These are phyloP conservation scores for Candida mattraensis DNA, from an alignment of 805 yeast species.

Conservation along the genomic window DNA sequence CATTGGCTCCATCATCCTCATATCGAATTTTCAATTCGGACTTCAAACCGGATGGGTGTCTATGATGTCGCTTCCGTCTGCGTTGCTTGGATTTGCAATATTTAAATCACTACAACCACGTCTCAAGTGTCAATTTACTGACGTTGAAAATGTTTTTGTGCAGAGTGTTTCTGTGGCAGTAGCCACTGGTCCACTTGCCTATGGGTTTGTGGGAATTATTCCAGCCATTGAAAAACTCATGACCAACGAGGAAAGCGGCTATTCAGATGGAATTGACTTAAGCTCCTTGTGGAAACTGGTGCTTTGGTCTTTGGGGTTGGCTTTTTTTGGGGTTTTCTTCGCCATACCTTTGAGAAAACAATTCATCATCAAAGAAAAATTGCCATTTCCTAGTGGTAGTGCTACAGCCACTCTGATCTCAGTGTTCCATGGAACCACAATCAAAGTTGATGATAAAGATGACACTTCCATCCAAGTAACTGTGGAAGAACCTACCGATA, in stretches of 20 bases:
- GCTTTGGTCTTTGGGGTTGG: constrained; percentile 83
- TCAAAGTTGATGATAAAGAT: constrained; percentile 35
- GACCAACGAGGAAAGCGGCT: constrained; percentile 75
- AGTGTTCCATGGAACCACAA: constrained; percentile 74
- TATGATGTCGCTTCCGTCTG: constrained; percentile 97
- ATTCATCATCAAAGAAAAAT: constrained; percentile 81
- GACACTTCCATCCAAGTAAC: constrained; percentile 1
- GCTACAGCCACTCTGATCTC: constrained; percentile 94
- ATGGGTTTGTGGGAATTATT: constrained; percentile 91
- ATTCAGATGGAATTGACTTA: constrained; percentile 38
- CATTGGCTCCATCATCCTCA: constrained; percentile 84
- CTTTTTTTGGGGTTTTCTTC: constrained; percentile 93
- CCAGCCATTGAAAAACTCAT: constrained; percentile 94
- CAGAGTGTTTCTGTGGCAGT: constrained; percentile 95
- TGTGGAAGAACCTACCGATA: too few species aligned
- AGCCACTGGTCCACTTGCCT: constrained; percentile 96
- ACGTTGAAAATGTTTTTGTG: constrained; percentile 90
- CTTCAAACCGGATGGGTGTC: constrained; percentile 98
- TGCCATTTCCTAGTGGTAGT: constrained; percentile 92
- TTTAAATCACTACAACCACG: constrained; percentile 55
- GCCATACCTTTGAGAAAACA: constrained; percentile 87
- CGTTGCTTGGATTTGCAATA: constrained; percentile 79
- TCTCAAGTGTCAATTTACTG: constrained; percentile 55
- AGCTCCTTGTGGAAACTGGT: constrained; percentile 51
- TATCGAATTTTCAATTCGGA: constrained; percentile 95